Conservation (phyloP, 2,329 filamentous ascomycete genomes). For the Colletotrichum somersetense region DNA sequence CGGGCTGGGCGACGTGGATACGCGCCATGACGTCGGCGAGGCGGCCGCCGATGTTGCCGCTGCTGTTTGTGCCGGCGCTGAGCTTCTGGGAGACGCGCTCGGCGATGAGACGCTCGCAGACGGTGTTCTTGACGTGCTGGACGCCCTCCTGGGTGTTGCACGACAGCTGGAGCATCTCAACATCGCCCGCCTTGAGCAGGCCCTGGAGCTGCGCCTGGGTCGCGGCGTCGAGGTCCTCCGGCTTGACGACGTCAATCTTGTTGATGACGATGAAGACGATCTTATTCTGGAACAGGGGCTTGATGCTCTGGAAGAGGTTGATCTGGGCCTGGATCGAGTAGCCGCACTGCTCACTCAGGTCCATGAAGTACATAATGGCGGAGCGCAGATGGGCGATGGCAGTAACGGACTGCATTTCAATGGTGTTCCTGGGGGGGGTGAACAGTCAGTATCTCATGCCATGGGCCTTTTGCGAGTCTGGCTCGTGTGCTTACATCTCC, state of each 20-base stretch:
- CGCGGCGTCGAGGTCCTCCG: constrained; percentile 86
- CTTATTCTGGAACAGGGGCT: constrained; percentile 95
- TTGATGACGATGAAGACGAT: constrained; percentile 97
- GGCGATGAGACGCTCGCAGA: constrained; percentile 91
- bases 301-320: constrained; percentile 94
- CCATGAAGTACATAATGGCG: constrained; percentile 98
- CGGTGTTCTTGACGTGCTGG: constrained; percentile 93
- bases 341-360: constrained; percentile 95
- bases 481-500: constrained; percentile 67
- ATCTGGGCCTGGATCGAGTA: constrained; percentile 95
- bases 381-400: constrained; percentile 97
- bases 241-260: constrained; percentile 94
- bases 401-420: constrained; percentile 99
- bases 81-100: constrained; percentile 96
- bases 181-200: constrained; percentile 87
- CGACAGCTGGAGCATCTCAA: constrained; percentile 92
- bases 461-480: background rate
- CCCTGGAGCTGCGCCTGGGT: constrained; percentile 82
- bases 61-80: constrained; percentile 86
- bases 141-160: constrained; percentile 96
- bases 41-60: constrained; percentile 81
- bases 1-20: constrained; percentile 96
- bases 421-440: constrained; percentile 77
- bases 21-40: constrained; percentile 91
- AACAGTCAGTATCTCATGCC: background rate